A percentile compares a stretch with the other conserved stretches of the same genome.
Conservation (phyloP, 140 eudicot genomes). For the Bidens hawaiensis region DNA sequence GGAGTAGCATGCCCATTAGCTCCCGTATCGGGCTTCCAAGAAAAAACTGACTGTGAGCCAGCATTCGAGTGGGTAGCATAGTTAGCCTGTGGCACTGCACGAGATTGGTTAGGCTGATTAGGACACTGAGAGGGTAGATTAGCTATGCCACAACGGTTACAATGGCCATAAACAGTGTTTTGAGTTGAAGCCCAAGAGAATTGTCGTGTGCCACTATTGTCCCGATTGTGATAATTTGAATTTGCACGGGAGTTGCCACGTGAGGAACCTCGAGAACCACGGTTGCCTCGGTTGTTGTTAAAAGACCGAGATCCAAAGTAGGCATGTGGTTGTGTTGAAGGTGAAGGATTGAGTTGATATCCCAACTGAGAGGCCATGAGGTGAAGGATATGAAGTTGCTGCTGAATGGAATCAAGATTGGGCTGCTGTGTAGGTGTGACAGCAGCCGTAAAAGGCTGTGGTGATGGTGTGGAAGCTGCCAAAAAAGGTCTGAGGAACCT, state of each 20-base stretch:
- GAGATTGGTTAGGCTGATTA: no score
- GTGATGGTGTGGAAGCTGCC: no score
- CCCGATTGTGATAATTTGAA: not conserved
- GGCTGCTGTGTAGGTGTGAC: no score
- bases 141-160: no score
- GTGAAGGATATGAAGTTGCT: not conserved
- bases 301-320: not conserved
- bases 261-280: not conserved
- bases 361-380: not conserved
- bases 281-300: not conserved
- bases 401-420: not conserved
- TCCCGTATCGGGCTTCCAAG: slow-evolving; percentile 7
- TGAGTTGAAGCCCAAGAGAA: slow-evolving; percentile 3
- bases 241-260: not conserved
- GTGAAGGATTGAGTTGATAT: not conserved
- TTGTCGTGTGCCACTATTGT: not conserved
- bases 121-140: no score
- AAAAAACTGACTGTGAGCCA: not conserved
- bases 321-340: not conserved
- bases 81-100: no score
- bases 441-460: no score
- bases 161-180: no score
- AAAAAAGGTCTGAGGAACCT: no score
- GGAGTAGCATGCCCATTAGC: not conserved
- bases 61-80: no score